phyloP scores from a whole-genome alignment of 441 rosid genomes.

The Gossypium gossypioides region DNA sequence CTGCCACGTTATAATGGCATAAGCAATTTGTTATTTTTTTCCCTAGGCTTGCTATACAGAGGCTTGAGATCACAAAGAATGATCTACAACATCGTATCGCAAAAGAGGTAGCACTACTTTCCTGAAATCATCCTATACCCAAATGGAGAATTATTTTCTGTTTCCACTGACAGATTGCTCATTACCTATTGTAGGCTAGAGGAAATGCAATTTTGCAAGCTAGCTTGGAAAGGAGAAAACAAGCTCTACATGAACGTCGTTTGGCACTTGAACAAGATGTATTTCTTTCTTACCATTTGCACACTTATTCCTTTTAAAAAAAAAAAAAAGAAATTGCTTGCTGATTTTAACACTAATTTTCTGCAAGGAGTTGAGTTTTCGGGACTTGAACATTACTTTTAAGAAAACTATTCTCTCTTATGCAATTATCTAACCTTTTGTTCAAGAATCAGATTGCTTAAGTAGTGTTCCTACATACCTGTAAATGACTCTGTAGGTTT shows the following conservation, averaged over 20 bases:
- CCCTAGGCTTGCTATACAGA: slow-evolving; percentile 86
- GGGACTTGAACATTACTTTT: background rate
- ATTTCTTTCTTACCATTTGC: slow-evolving; percentile 21
- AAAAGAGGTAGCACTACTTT: slow-evolving; percentile 61
- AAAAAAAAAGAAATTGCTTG: background rate
- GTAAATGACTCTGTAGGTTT: slow-evolving; percentile 44
- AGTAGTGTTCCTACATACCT: slow-evolving; percentile 7
- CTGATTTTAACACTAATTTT: background rate
- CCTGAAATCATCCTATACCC: slow-evolving; percentile 12
- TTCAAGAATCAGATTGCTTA: background rate
- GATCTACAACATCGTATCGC: slow-evolving; percentile 88
- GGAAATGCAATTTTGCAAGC: slow-evolving; percentile 97
- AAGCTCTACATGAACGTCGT: slow-evolving; percentile 93
- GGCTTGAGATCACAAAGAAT: slow-evolving; percentile 88
- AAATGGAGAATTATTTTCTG: slow-evolving; percentile 9
- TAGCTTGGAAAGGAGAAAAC: slow-evolving; percentile 95
- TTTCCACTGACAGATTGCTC: slow-evolving; percentile 21
- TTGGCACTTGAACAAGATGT: slow-evolving; percentile 98
- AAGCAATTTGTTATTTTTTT: slow-evolving; percentile 19
- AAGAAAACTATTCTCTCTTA: background rate
- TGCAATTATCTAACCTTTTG: background rate
- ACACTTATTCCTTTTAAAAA: slow-evolving; percentile 1
- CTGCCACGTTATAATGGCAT: background rate
- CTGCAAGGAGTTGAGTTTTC: background rate
- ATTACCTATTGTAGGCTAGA: slow-evolving; percentile 55